Evolutionary conservation across 306 rosid genomes (phyloP), one percentile per base, ranked within the genome.

Genomic region (Rubus idaeus): DNA sequence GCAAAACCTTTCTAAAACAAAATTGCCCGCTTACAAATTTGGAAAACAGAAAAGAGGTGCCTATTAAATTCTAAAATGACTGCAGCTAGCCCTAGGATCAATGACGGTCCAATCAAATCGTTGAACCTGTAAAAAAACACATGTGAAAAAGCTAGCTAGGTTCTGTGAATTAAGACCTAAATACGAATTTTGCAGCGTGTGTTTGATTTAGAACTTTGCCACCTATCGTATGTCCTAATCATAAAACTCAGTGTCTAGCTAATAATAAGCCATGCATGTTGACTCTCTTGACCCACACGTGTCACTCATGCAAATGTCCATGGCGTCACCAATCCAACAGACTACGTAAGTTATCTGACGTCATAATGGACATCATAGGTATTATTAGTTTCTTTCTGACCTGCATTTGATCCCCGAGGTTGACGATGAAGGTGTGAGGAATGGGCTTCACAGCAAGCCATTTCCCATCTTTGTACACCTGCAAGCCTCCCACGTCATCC

Each of bases 371-470:
- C 5, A 3, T 42, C 7, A 5, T 4, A 20, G 56, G 53, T 1
- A 51, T 51, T 52, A 52, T 16, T 0, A 5, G 57, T 52, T 17
- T 17, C 20, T n/a, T 18, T 20, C 73, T 41, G 42, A 76, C 81
- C 75, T 81, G 84, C 10, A 81, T 70, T 64, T 81, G 84, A 46
- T 81, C 84, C 7, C 80, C 74, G 10, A 81, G 47, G n/a, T 77
- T 81, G 65, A 77, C 50, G 44, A 77, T 67, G 62, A 77, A 77
- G 8, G 82, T 58, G 16, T 73, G 52, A 0, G 85, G 82, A 58
- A 57, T 77, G 75, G 85, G 79, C 35, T 73, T 41, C 65, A 82
- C 76, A 13, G 82, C 66, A 6, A 73, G 60, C 85, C 85, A 82
- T 6, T 50, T 73, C 56, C 85, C 78, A 6, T 68, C 13, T 23